Evolutionary conservation across 495 filamentous ascomycete species (phyloP).

Genomic region (Xylaria venustula): DNA sequence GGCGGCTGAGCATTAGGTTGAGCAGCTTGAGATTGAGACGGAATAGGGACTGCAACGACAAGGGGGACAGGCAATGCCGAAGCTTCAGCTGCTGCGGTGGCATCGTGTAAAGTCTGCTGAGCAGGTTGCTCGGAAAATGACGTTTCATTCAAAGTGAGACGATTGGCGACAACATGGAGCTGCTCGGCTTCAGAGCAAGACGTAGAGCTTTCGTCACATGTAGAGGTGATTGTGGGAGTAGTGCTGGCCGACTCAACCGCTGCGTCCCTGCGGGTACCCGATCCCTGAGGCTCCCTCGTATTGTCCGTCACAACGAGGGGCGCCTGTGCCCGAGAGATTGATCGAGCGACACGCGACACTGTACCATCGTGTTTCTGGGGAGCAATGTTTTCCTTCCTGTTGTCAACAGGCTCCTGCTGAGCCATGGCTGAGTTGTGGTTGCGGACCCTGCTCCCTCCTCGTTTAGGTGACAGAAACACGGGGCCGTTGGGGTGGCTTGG

Average conservation of each 20-base stretch:
- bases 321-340: conserved; percentile 13
- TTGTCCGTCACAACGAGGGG: conserved; percentile 16
- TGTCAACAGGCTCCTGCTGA: neutral
- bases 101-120: neutral
- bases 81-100: conserved; percentile 9
- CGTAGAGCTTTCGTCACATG: conserved; percentile 3
- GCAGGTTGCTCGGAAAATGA: neutral
- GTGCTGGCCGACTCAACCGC: conserved; percentile 2
- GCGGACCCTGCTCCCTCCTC: neutral
- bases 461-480: conserved; percentile 7
- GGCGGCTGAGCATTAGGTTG: neutral
- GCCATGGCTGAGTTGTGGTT: neutral
- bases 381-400: conserved; percentile 20
- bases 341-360: neutral
- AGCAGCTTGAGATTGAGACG: neutral
- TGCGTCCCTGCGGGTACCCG: conserved; percentile 29
- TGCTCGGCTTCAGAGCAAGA: conserved; percentile 1
- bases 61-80: conserved; percentile 12
- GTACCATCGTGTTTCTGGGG: conserved; percentile 3
- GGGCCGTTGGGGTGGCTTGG: conserved; percentile 13
- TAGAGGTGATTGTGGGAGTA: conserved; percentile 4
- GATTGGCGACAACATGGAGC: conserved; percentile 2
- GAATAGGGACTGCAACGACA: conserved; percentile 19
- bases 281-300: conserved; percentile 16
- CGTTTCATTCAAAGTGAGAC: conserved; percentile 18